phyloP scores from a whole-genome alignment of 805 yeast species.

The Metschnikowia borealis region DNA sequence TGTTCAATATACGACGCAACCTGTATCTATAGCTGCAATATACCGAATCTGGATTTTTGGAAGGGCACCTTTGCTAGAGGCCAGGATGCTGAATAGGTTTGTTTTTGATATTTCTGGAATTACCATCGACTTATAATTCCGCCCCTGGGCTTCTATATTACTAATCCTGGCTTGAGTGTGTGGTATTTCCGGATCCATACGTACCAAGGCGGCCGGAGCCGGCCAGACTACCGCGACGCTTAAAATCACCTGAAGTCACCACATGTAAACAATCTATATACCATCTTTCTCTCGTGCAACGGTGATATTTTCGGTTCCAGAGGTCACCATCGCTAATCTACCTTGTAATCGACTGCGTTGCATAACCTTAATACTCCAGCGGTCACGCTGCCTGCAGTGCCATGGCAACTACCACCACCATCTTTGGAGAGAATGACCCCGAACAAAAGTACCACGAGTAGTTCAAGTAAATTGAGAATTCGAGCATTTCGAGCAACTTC shows the following conservation, averaged over 20 bases:
- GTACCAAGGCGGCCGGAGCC: background rate
- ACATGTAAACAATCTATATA: background rate
- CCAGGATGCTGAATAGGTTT: no score
- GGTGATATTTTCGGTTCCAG: no score
- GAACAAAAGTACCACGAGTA: no score
- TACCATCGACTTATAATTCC: background rate
- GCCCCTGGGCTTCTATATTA: background rate
- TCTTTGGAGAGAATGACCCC: no score
- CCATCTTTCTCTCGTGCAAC: background rate
- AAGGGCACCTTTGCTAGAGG: background rate
- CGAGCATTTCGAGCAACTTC: no score
- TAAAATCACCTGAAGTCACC: background rate
- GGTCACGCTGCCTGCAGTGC: no score
- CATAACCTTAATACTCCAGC: no score
- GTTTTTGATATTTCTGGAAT: no score
- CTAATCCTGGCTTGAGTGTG: background rate
- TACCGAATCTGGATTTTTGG: background rate
- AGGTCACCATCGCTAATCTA: no score
- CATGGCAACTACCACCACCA: no score
- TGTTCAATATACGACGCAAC: conserved; percentile 1
- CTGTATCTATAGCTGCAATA: conserved; percentile 1
- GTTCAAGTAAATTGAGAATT: no score
- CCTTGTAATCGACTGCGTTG: no score
- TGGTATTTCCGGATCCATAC: background rate
- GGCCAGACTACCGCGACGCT: background rate